Percentiles rank a stretch among this genome's conserved stretches.
These are phyloP conservation scores for Paramarasmius palmivorus DNA, from an alignment of 1,284 basidiomycete genomes.

Conservation along the genomic window DNA sequence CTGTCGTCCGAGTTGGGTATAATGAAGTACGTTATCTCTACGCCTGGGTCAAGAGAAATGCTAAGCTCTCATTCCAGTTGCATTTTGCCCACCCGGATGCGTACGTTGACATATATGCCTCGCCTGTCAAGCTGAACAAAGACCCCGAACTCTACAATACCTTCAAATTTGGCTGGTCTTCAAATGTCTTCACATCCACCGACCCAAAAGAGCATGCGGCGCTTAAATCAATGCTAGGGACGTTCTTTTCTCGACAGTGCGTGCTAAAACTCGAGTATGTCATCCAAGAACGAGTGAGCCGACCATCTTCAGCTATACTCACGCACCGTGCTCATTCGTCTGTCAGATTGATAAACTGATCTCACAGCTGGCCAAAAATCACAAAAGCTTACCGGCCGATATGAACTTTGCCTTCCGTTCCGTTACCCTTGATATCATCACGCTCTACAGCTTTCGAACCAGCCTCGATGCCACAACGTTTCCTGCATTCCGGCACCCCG, in stretches of 20 bases:
- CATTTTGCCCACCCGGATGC: constrained; percentile 31
- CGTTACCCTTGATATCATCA: not conserved
- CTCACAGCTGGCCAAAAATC: not conserved
- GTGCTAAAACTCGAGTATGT: constrained; percentile 28
- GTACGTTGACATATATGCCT: constrained; percentile 30
- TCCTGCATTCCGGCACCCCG: not conserved
- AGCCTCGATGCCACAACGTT: not conserved
- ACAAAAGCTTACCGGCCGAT: not conserved
- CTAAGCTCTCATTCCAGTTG: constrained; percentile 21
- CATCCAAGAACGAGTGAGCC: constrained; percentile 27
- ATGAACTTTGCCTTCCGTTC: not conserved
- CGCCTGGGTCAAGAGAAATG: not conserved
- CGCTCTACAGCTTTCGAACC: not conserved
- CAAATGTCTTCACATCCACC: constrained; percentile 19
- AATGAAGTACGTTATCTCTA: constrained; percentile 21
- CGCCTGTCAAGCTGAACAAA: constrained; percentile 28
- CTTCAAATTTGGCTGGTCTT: constrained; percentile 24
- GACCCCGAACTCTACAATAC: constrained; percentile 26
- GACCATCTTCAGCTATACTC: not conserved
- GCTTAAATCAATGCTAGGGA: constrained; percentile 26
- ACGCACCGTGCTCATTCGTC: not conserved
- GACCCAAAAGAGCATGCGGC: constrained; percentile 26
- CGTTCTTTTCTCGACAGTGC: constrained; percentile 32
- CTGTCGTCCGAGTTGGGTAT: constrained; percentile 25
- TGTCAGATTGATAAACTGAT: not conserved